phyloP scores from a whole-genome alignment of 179 eudicot species.

The Spergularia azorica region DNA sequence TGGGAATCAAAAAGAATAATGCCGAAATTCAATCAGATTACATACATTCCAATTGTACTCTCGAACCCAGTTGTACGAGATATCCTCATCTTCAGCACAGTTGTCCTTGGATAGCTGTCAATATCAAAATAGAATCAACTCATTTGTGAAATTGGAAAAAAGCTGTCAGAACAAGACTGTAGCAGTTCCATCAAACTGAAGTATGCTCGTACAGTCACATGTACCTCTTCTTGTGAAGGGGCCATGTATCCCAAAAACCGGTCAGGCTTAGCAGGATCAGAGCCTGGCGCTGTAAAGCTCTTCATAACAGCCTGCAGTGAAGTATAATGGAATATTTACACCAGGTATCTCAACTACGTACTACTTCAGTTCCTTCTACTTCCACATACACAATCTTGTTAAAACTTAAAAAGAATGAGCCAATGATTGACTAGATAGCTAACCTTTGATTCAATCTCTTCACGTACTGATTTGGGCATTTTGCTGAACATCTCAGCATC shows the following conservation, averaged over 20 bases:
- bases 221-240: constrained; percentile 82
- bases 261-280: constrained; percentile 66
- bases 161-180: background rate
- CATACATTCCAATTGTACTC: constrained; percentile 96
- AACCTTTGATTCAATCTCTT: constrained; percentile 72
- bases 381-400: background rate
- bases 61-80: constrained; percentile 81
- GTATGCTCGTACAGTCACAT: background rate
- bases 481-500: constrained; percentile 81
- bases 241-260: constrained; percentile 91
- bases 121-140: constrained; percentile 17
- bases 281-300: constrained; percentile 64
- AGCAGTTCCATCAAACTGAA: background rate
- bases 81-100: constrained; percentile 80
- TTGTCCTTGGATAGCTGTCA: constrained; percentile 79
- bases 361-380: background rate
- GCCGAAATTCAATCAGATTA: constrained; percentile 8
- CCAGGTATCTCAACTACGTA: background rate
- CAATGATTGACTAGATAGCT: background rate
- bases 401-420: background rate
- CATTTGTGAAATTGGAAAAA: constrained; percentile 2
- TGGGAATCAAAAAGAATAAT: background rate
- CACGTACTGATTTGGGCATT: constrained; percentile 57
- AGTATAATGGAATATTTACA: background rate
- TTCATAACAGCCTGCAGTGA: constrained; percentile 83